Evolutionary conservation across 768 basidiomycete species (phyloP), one percentile per base, ranked within the genome.

Genomic region (Tulasnella sp.): DNA sequence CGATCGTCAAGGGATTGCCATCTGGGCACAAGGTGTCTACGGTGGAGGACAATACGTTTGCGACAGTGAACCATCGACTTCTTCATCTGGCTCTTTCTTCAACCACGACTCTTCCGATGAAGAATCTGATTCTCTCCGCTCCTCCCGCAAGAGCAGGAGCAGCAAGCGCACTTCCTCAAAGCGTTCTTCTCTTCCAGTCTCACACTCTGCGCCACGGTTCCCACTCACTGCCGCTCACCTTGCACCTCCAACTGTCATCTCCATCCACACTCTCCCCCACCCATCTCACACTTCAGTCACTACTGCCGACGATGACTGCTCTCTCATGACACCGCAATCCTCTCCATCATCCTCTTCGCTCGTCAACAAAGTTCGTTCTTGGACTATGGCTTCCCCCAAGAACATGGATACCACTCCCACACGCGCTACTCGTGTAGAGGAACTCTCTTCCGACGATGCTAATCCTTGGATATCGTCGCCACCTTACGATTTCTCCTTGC

Each of bases 401-500:
- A 15, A 40, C 25, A 40, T 41, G 48, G 27, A 20, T 25, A 16
- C 19, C 19, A 16, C 19, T n/a, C 19, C 19, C 19, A 16, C 19
- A n/a, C 39, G 28, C 24, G n/a, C 35, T 16, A 4, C 48, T 15
- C n/a, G n/a, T n/a, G n/a, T n/a, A n/a, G n/a, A n/a, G n/a, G 24
- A 22, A 22, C 20, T 27, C 16, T 27, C 25, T 16, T 20, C 34
- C 4, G 9, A n/a, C 34, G 22, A 19, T 15, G 22, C 42, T 6
- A 33, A 50, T 16, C 48, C 48, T 10, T 50, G 48, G 48, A 50
- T 50, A 27, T 25, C 48, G 20, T 40, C 34, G 3, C 48, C 48
- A 4, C 48, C 48, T 13, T 50, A 50, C 48, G 48, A 50, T 35
- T 50, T 50, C 48, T 35, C 48, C 15, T 50, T 40, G 37, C n/a